Evolutionary conservation across 768 basidiomycete species (phyloP).

Genomic region (Trametes villosa): DNA sequence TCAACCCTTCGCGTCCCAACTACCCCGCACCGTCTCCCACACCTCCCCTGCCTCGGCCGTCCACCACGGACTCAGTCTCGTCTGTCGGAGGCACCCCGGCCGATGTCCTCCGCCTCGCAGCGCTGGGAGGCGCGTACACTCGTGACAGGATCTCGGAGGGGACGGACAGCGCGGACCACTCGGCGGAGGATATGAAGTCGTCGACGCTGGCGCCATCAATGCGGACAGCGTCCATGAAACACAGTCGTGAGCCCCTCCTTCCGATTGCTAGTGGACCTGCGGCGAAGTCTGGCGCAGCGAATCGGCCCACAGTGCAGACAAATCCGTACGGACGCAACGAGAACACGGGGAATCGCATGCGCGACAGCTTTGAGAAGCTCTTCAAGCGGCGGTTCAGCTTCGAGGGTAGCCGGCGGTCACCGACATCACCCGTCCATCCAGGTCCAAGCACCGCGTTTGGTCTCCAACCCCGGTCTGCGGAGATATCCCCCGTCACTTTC

Average conservation of each 20-base stretch:
- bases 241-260: conserved; percentile 74
- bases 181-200: conserved; percentile 35
- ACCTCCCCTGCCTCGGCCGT: conserved; percentile 35
- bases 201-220: conserved; percentile 45
- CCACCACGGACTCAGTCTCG: conserved; percentile 33
- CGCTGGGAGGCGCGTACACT: conserved; percentile 41
- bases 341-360: conserved; percentile 45
- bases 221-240: conserved; percentile 48
- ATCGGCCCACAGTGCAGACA: conserved; percentile 32
- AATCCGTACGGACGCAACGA: conserved; percentile 34
- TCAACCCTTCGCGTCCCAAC: conserved; percentile 66
- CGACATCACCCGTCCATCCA: conserved; percentile 24
- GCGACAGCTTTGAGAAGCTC: conserved; percentile 65
- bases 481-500: conserved; percentile 30
- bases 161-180: conserved; percentile 36
- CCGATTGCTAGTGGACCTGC: conserved; percentile 47
- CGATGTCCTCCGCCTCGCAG: conserved; percentile 46
- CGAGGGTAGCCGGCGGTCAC: conserved; percentile 33
- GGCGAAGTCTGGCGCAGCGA: conserved; percentile 23
- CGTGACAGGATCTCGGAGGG: conserved; percentile 48
- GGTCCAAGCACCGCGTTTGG: conserved; percentile 21
- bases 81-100: conserved; percentile 31
- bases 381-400: conserved; percentile 54
- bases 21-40: conserved; percentile 50
- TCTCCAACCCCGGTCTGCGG: conserved; percentile 23